Percentiles rank a stretch among this genome's conserved stretches.
Evolutionary conservation across 768 basidiomycete genomes (phyloP).

Genomic region (Naganishia antarctica): DNA sequence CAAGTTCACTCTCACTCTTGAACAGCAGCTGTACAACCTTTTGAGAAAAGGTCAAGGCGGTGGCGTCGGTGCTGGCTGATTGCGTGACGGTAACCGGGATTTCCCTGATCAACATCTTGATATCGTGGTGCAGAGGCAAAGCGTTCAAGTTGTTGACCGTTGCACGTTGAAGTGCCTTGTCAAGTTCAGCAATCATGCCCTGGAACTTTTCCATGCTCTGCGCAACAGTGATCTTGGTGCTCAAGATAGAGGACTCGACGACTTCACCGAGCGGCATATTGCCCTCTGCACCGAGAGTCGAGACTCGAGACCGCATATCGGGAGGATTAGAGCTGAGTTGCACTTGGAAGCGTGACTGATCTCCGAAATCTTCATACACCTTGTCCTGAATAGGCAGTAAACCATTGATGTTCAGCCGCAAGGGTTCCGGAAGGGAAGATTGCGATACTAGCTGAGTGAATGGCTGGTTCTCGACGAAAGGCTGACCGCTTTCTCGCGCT

Average conservation of each 20-base stretch:
- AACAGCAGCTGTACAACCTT: conserved; percentile 93
- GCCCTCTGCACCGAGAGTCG: conserved; percentile 24
- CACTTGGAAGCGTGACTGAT: conserved; percentile 49
- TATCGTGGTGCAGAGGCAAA: conserved; percentile 76
- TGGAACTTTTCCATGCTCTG: conserved; percentile 82
- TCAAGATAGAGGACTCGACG: conserved; percentile 32
- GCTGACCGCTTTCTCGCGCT: conserved; percentile 73
- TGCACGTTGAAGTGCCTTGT: conserved; percentile 71
- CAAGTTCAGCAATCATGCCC: conserved; percentile 62
- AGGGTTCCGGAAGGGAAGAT: conserved; percentile 79
- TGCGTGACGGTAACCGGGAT: conserved; percentile 76
- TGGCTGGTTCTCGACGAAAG: conserved; percentile 84
- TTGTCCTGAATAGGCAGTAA: conserved; percentile 73
- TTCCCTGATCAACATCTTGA: conserved; percentile 76
- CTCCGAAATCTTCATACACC: conserved; percentile 95
- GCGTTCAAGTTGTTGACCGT: conserved; percentile 65
- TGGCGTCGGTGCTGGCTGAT: conserved; percentile 72
- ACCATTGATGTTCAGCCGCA: conserved; percentile 77
- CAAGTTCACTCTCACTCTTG: conserved; percentile 77
- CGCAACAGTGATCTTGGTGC: conserved; percentile 53
- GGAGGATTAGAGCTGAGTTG: conserved; percentile 55
- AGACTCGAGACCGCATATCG: conserved; percentile 52
- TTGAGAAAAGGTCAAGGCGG: conserved; percentile 87
- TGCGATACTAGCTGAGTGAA: conserved; percentile 57
- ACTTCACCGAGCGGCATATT: conserved; percentile 25